A percentile compares a stretch with the other conserved stretches of the same genome.
Evolutionary conservation across 23 red algal genomes (phyloP).

Genomic region (Agarophyton chilense): DNA sequence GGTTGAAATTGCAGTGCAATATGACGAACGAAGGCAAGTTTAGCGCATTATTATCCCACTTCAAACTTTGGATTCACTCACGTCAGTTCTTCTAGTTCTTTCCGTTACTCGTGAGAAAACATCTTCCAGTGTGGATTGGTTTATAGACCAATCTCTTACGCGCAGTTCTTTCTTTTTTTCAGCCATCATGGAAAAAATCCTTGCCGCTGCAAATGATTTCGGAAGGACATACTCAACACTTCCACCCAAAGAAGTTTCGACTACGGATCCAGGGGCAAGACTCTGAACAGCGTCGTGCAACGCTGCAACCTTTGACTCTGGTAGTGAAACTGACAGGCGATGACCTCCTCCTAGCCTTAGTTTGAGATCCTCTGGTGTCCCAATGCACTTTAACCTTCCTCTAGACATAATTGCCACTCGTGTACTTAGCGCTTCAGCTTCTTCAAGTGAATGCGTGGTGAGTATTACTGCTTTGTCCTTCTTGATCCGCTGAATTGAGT

Average conservation of each 20-base stretch:
- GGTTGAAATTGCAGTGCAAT: no score
- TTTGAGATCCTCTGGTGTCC: slow-evolving; percentile 74
- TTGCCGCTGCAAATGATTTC: slow-evolving; percentile 51
- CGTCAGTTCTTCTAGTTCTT: background rate
- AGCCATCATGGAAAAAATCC: slow-evolving; percentile 68
- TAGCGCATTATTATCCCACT: background rate
- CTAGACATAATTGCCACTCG: slow-evolving; percentile 79
- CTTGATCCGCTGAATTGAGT: slow-evolving; percentile 70
- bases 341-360: slow-evolving; percentile 80
- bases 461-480: slow-evolving; percentile 78
- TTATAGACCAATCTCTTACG: slow-evolving; percentile 76
- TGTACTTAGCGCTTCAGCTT: slow-evolving; percentile 80
- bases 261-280: slow-evolving; percentile 27
- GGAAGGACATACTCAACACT: slow-evolving; percentile 71
- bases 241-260: slow-evolving; percentile 54
- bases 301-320: slow-evolving; percentile 13
- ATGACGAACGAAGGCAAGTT: no score
- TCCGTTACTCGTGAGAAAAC: slow-evolving; percentile 81
- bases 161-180: slow-evolving; percentile 9
- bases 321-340: slow-evolving; percentile 64
- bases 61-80: background rate
- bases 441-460: slow-evolving; percentile 96
- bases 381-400: slow-evolving; percentile 72
- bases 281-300: slow-evolving; percentile 39
- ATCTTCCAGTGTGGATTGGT: slow-evolving; percentile 88